Conservation (phyloP, 345 rosid genomes). For the Citropsis articulata region DNA sequence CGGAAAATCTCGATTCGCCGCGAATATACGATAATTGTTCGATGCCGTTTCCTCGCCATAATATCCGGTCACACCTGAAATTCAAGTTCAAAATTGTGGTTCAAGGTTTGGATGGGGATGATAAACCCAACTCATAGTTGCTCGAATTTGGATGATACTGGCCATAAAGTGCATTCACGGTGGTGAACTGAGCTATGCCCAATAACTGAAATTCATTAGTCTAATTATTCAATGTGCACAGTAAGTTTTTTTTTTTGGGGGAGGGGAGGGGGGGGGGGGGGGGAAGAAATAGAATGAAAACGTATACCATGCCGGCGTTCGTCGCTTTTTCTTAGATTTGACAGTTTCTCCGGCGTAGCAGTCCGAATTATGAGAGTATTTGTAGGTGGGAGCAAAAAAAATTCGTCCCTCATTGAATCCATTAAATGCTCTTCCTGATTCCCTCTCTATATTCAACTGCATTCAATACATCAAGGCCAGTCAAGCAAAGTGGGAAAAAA, state of each 20-base stretch:
- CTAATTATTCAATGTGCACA: neutral
- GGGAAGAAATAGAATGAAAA: neutral
- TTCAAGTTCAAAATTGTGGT: neutral
- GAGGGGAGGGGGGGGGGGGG: no score
- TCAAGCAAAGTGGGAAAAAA: neutral
- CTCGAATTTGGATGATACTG: no score
- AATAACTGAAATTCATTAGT: neutral
- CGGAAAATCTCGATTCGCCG: constrained; percentile 87
- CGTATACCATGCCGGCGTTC: constrained; percentile 93
- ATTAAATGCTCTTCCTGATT: constrained; percentile 76
- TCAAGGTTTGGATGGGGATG: neutral
- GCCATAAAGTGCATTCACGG: no score
- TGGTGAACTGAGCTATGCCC: no score
- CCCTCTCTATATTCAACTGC: constrained; percentile 83
- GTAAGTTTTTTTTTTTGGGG: no score
- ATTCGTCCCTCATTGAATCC: constrained; percentile 83
- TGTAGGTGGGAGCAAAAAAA: constrained; percentile 86
- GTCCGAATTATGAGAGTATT: constrained; percentile 82
- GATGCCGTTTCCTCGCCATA: constrained; percentile 81
- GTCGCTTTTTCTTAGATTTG: constrained; percentile 88
- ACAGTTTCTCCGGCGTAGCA: constrained; percentile 82
- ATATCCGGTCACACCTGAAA: constrained; percentile 88
- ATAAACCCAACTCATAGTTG: no score
- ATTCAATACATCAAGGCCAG: neutral
- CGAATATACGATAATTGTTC: constrained; percentile 74